These are phyloP conservation scores for Panicum hallii DNA, from an alignment of 202 grass and related monocot genomes.

Conservation along the genomic window DNA sequence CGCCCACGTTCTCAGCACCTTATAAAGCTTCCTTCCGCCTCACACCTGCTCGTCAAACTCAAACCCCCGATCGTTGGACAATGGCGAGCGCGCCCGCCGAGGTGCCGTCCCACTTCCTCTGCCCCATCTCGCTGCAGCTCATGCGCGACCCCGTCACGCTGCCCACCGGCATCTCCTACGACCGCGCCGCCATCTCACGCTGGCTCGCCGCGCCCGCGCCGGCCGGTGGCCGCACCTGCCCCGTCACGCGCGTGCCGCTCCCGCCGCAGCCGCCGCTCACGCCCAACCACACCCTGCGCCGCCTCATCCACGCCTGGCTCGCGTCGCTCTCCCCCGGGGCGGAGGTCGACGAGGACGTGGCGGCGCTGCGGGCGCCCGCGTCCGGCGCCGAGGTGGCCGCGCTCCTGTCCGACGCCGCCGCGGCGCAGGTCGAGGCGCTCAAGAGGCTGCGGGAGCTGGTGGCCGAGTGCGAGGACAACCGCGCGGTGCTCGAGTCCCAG, in stretches of 20 bases:
- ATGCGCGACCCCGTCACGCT: slow-evolving; percentile 93
- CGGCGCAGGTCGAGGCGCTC: slow-evolving; percentile 47
- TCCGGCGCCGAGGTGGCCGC: slow-evolving; percentile 37
- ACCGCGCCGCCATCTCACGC: slow-evolving; percentile 73
- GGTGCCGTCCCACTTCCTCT: slow-evolving; percentile 89
- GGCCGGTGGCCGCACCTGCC: slow-evolving; percentile 47
- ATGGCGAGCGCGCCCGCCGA: slow-evolving; percentile 49
- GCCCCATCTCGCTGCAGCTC: slow-evolving; percentile 92
- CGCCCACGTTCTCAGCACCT: background rate
- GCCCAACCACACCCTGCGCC: slow-evolving; percentile 94
- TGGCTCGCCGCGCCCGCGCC: slow-evolving; percentile 53
- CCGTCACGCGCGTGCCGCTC: slow-evolving; percentile 66
- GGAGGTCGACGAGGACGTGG: slow-evolving; percentile 39
- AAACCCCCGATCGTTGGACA: slow-evolving; percentile 2
- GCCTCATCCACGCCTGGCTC: slow-evolving; percentile 86
- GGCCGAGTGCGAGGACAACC: slow-evolving; percentile 61
- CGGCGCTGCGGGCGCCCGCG: slow-evolving; percentile 42
- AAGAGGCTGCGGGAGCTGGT: slow-evolving; percentile 64
- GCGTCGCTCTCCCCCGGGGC: slow-evolving; percentile 44
- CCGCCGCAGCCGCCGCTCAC: slow-evolving; percentile 57
- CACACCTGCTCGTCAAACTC: slow-evolving; percentile 35
- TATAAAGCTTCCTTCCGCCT: slow-evolving; percentile 36
- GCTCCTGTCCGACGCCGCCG: slow-evolving; percentile 59
- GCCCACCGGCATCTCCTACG: slow-evolving; percentile 84
- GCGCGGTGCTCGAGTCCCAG: slow-evolving; percentile 58